Percentiles rank a stretch among this genome's conserved stretches.
These are phyloP conservation scores for Theobroma cacao DNA, from an alignment of 345 rosid species.

Conservation along the genomic window DNA sequence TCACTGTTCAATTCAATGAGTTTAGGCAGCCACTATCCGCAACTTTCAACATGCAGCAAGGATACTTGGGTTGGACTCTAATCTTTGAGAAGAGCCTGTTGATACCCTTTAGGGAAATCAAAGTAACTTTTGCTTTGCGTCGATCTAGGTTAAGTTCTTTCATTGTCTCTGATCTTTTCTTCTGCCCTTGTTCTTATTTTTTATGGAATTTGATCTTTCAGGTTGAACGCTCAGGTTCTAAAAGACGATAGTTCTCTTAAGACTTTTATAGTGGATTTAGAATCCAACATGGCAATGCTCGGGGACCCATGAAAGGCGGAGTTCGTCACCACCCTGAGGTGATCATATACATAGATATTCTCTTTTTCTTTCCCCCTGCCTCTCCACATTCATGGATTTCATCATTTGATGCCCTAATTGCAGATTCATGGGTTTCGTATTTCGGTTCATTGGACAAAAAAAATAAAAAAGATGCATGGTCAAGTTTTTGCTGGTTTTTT, in stretches of 20 bases:
- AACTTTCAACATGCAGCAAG: conserved; percentile 56
- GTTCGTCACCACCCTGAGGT: conserved; percentile 50
- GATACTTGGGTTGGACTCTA: conserved; percentile 60
- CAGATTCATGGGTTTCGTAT: too few species aligned
- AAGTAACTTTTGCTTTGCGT: conserved; percentile 24
- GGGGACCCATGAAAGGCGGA: conserved; percentile 76
- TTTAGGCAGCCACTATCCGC: conserved; percentile 52
- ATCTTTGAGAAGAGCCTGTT: conserved; percentile 52
- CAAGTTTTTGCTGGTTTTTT: too few species aligned
- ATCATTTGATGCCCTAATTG: too few species aligned
- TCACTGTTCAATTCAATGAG: background rate
- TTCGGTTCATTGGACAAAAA: too few species aligned
- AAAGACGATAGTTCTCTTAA: conserved; percentile 80
- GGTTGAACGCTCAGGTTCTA: conserved; percentile 49
- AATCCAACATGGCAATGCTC: conserved; percentile 88
- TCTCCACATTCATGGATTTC: too few species aligned
- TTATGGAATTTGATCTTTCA: conserved; percentile 16
- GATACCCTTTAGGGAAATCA: conserved; percentile 63
- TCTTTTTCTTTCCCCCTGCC: background rate
- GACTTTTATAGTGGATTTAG: conserved; percentile 82
- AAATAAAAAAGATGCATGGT: too few species aligned
- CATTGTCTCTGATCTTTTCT: background rate
- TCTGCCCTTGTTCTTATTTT: background rate
- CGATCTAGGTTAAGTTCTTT: background rate
- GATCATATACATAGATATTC: background rate